Conservation (phyloP, 129 eudicot species). For the Solidago caesia region DNA sequence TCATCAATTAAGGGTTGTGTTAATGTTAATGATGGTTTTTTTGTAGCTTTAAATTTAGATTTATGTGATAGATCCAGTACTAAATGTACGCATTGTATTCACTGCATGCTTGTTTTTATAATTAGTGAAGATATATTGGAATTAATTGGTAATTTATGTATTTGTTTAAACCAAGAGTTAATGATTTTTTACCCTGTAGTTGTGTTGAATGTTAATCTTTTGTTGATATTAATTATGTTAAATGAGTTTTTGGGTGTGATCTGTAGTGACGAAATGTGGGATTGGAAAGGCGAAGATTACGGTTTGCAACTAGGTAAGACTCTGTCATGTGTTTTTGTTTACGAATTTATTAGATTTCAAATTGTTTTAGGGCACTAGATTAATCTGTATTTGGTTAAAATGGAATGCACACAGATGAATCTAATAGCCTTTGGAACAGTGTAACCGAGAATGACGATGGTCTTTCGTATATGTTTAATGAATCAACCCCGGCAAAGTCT, state of each 20-base stretch:
- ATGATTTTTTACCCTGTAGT: neutral
- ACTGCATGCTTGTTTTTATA: too few relatives aligned
- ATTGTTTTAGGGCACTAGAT: neutral
- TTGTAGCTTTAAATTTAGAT: constrained; percentile 27
- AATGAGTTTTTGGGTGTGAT: neutral
- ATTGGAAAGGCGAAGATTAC: constrained; percentile 59
- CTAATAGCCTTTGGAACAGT: constrained; percentile 45
- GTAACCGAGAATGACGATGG: constrained; percentile 45
- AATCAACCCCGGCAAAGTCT: constrained; percentile 71
- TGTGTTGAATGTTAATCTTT: neutral
- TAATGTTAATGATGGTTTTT: constrained; percentile 9
- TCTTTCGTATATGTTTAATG: constrained; percentile 54
- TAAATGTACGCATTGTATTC: constrained; percentile 24
- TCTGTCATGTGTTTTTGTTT: neutral
- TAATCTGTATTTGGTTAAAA: constrained; percentile 21
- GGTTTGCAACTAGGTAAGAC: constrained; percentile 46
- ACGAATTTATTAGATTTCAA: neutral
- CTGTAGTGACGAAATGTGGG: constrained; percentile 66
- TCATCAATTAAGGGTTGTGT: constrained; percentile 16
- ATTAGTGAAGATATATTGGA: neutral
- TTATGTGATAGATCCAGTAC: constrained; percentile 34
- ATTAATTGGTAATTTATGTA: constrained; percentile 11
- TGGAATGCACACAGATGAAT: constrained; percentile 43
- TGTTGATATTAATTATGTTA: neutral
- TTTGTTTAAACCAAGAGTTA: neutral